Percentiles rank a stretch among this genome's conserved stretches.
Evolutionary conservation across 2,329 filamentous ascomycete species (phyloP).

Genomic region (Paraconiothyrium sp.): DNA sequence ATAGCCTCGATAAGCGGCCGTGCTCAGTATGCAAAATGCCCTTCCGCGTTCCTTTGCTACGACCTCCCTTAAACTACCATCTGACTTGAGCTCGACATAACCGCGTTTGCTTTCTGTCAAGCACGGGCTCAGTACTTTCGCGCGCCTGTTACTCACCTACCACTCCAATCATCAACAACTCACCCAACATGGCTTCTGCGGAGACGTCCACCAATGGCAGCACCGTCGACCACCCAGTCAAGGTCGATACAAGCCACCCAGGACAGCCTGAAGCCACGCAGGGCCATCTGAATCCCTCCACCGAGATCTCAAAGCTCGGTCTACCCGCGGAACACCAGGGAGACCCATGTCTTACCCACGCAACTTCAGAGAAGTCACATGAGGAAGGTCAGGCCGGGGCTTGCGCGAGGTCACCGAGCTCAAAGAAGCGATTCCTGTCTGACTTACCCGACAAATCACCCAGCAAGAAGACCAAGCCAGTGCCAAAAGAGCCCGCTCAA

Average conservation of each 20-base stretch:
- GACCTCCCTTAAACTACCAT: slow-evolving; percentile 23
- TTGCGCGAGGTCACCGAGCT: slow-evolving; percentile 14
- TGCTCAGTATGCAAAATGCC: slow-evolving; percentile 28
- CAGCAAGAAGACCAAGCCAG: slow-evolving; percentile 31
- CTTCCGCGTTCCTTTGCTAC: slow-evolving; percentile 23
- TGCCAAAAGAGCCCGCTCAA: slow-evolving; percentile 15
- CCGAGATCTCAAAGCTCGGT: not conserved
- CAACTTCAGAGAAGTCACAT: not conserved
- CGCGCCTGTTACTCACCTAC: not conserved
- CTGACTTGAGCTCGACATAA: slow-evolving; percentile 24
- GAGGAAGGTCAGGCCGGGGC: not conserved
- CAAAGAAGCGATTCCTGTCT: slow-evolving; percentile 30
- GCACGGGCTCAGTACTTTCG: not conserved
- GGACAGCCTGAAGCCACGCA: not conserved
- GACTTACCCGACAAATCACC: slow-evolving; percentile 20
- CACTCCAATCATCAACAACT: not conserved
- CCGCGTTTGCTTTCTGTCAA: not conserved
- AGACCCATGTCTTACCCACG: not conserved
- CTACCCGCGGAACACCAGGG: not conserved
- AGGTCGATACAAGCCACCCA: slow-evolving; percentile 10
- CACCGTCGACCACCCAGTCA: slow-evolving; percentile 4
- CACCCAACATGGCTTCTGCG: not conserved
- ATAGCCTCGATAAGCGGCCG: slow-evolving; percentile 1
- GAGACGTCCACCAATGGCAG: not conserved
- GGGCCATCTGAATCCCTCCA: not conserved